phyloP scores from a whole-genome alignment of 31 red algal species.

The Bonnemaisonia californica region DNA sequence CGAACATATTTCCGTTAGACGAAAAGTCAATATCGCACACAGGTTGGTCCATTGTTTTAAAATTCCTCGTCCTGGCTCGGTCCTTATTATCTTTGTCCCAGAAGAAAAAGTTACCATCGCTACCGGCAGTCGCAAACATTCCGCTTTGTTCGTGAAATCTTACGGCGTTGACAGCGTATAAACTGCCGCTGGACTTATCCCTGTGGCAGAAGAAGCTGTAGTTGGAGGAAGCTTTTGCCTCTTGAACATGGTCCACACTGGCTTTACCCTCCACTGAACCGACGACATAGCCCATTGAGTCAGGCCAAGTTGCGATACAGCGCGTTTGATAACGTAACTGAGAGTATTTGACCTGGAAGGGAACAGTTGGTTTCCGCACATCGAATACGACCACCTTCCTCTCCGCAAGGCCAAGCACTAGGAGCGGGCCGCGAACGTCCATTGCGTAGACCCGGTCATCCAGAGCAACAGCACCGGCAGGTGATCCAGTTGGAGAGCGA shows the following conservation, averaged over 20 bases:
- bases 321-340: constrained; percentile 84
- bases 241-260: constrained; percentile 73
- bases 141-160: constrained; percentile 63
- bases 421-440: constrained; percentile 71
- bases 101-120: constrained; percentile 77
- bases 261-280: constrained; percentile 81
- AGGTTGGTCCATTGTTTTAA: constrained; percentile 72
- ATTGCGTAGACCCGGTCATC: constrained; percentile 84
- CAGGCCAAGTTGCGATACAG: constrained; percentile 75
- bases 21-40: constrained; percentile 73
- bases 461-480: constrained; percentile 44
- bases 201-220: constrained; percentile 83
- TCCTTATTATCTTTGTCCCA: constrained; percentile 87
- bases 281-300: constrained; percentile 75
- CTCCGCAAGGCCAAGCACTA: constrained; percentile 86
- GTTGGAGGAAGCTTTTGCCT: constrained; percentile 8
- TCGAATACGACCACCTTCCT: constrained; percentile 79
- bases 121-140: constrained; percentile 81
- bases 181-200: constrained; percentile 36
- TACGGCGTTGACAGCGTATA: constrained; percentile 65
- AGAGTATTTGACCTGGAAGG: constrained; percentile 61
- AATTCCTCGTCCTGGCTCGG: constrained; percentile 43
- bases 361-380: constrained; percentile 79
- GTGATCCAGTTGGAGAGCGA: constrained; percentile 70
- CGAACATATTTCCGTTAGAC: constrained; percentile 67